Conservation (phyloP, 106 monocot genomes). For the Platanthera zijinensis region DNA sequence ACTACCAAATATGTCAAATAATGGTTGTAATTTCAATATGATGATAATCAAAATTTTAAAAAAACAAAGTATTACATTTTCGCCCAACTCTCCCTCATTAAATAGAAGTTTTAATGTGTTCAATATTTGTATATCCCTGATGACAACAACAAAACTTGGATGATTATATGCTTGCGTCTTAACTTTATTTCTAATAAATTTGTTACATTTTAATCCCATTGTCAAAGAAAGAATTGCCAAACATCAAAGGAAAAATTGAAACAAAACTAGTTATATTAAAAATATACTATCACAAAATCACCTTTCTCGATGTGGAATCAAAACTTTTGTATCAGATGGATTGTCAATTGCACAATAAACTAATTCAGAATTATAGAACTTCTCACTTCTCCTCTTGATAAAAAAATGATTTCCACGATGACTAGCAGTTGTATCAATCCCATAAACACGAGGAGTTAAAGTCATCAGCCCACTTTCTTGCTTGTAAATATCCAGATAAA, state of each 20-base stretch:
- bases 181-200: too few relatives aligned
- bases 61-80: too few relatives aligned
- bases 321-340: slow-evolving; percentile 41
- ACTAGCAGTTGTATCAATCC: slow-evolving; percentile 70
- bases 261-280: not conserved
- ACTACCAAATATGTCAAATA: too few relatives aligned
- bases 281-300: slow-evolving; percentile 18
- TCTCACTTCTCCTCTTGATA: slow-evolving; percentile 73
- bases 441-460: slow-evolving; percentile 69
- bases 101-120: too few relatives aligned
- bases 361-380: slow-evolving; percentile 90
- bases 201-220: too few relatives aligned
- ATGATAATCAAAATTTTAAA: too few relatives aligned
- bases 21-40: too few relatives aligned
- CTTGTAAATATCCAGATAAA: slow-evolving; percentile 57
- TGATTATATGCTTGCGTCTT: too few relatives aligned
- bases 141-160: too few relatives aligned
- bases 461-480: slow-evolving; percentile 43
- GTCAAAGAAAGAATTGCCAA: not conserved
- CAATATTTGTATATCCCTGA: too few relatives aligned
- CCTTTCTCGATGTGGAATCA: slow-evolving; percentile 94
- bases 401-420: slow-evolving; percentile 93
- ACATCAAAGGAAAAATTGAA: not conserved
- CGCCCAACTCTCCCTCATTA: too few relatives aligned
- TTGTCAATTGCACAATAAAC: slow-evolving; percentile 65